Conservation (phyloP, 108 stramenopile species). For the Fragilaria crotonensis region DNA sequence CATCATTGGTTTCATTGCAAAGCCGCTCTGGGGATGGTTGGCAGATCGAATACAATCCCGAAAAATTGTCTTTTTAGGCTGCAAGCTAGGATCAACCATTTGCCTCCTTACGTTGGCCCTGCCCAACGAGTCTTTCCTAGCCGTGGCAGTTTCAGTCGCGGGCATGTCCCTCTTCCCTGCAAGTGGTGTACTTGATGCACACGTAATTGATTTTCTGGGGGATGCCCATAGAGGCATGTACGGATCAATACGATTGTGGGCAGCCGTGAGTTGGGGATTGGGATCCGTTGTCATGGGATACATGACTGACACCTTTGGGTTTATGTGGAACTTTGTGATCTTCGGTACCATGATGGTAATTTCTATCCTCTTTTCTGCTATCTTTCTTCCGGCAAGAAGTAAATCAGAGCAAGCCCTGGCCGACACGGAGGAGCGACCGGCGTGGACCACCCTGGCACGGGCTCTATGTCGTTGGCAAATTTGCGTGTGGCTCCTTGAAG, state of each 20-base stretch:
- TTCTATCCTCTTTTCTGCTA: constrained; percentile 19
- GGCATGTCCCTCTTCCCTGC: constrained; percentile 33
- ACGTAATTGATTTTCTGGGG: constrained; percentile 35
- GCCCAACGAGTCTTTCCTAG: constrained; percentile 8
- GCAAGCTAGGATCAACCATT: constrained; percentile 18
- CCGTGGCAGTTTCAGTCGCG: constrained; percentile 14
- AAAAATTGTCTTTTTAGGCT: constrained; percentile 33
- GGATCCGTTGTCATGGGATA: constrained; percentile 48
- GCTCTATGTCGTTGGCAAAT: constrained; percentile 18
- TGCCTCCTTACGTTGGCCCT: constrained; percentile 27
- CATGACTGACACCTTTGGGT: constrained; percentile 36
- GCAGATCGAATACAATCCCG: constrained; percentile 32
- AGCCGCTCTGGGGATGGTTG: constrained; percentile 25
- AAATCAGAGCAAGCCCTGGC: background rate
- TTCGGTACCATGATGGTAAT: constrained; percentile 26
- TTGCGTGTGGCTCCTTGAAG: constrained; percentile 23
- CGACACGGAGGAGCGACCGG: constrained; percentile 1
- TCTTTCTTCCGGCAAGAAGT: constrained; percentile 16
- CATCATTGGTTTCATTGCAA: constrained; percentile 16
- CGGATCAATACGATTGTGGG: constrained; percentile 37
- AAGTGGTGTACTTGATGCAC: constrained; percentile 33
- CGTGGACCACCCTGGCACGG: background rate
- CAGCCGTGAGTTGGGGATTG: constrained; percentile 33
- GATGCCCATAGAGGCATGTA: constrained; percentile 27
- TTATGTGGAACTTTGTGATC: constrained; percentile 41